Percentiles rank a stretch among this genome's conserved stretches.
These are phyloP conservation scores for Fusarium fujikuroi DNA, from an alignment of 2,329 filamentous ascomycete species.

Conservation along the genomic window DNA sequence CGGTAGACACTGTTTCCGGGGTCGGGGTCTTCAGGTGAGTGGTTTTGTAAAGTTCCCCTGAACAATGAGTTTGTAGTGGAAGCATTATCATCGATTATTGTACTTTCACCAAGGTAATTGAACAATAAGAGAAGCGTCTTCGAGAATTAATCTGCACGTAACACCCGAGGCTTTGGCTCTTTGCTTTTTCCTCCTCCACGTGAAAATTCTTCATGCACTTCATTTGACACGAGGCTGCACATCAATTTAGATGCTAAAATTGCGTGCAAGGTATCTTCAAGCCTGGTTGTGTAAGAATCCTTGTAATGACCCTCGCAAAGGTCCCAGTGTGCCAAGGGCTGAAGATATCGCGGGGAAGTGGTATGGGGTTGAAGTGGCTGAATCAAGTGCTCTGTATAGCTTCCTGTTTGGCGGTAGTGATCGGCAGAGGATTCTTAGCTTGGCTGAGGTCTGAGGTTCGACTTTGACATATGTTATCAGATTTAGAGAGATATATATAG, in stretches of 20 bases:
- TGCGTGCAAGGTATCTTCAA: not conserved
- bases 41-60: not conserved
- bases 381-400: not conserved
- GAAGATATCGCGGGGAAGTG: not conserved
- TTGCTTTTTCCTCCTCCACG: not conserved
- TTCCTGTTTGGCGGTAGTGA: not conserved
- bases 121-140: not conserved
- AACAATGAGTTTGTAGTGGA: not conserved
- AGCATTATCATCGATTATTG: not conserved
- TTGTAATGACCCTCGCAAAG: not conserved
- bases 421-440: not conserved
- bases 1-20: slow-evolving; percentile 7
- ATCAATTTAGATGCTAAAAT: not conserved
- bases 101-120: too few relatives aligned
- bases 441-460: not conserved
- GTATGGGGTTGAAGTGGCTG: not conserved
- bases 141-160: not conserved
- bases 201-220: not conserved
- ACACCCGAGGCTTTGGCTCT: not conserved
- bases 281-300: not conserved
- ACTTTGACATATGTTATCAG: not conserved
- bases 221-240: not conserved
- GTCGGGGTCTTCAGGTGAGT: not conserved
- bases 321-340: not conserved
- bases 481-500: too few relatives aligned